phyloP scores from a whole-genome alignment of 2,329 filamentous ascomycete species.

The Aspergillus sojae region DNA sequence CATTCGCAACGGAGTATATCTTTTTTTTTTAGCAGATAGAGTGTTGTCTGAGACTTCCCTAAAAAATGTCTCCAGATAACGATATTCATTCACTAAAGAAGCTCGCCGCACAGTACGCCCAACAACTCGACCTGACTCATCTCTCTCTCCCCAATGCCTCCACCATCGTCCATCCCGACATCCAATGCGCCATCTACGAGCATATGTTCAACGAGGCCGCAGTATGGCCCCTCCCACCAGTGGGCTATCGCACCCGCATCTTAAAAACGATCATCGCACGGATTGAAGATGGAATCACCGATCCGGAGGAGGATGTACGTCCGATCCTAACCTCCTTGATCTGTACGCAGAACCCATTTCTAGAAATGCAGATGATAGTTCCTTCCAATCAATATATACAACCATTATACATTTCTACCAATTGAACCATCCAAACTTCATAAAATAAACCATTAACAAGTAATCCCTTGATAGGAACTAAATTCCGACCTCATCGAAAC shows the following conservation, averaged over 20 bases:
- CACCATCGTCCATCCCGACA: conserved; percentile 60
- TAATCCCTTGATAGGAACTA: conserved; percentile 64
- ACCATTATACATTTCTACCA: background rate
- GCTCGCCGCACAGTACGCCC: conserved; percentile 72
- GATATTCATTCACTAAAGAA: conserved; percentile 5
- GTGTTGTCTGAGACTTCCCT: no score
- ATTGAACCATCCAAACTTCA: background rate
- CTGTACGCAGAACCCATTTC: conserved; percentile 35
- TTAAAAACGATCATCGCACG: conserved; percentile 71
- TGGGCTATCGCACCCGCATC: conserved; percentile 69
- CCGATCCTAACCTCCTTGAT: background rate
- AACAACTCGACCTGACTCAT: conserved; percentile 65
- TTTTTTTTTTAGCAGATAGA: no score
- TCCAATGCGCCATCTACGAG: conserved; percentile 69
- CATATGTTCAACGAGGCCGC: conserved; percentile 66
- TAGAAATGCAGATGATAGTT: background rate
- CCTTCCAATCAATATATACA: background rate
- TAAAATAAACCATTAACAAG: background rate
- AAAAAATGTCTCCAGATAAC: conserved; percentile 29
- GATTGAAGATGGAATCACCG: conserved; percentile 73
- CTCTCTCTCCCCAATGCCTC: conserved; percentile 65
- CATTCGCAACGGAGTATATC: background rate
- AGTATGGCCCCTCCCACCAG: conserved; percentile 62
- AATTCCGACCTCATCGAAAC: conserved; percentile 76
- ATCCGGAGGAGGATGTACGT: conserved; percentile 81